Percentiles rank a stretch among this genome's conserved stretches.
Conservation (phyloP, 495 filamentous ascomycete species). For the Apiosordaria backusii region DNA sequence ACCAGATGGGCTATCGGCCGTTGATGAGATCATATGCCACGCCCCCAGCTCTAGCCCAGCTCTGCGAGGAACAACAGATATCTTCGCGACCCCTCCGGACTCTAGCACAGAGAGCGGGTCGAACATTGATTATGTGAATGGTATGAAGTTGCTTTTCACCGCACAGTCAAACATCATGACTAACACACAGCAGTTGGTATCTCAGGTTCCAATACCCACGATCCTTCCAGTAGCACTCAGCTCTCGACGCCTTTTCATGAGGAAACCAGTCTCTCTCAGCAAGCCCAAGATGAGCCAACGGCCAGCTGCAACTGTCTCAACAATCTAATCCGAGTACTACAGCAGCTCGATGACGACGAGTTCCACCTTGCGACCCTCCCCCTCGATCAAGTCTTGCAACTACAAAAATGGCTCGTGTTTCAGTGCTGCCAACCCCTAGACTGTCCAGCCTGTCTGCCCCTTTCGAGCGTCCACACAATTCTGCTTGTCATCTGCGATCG, state of each 20-base stretch:
- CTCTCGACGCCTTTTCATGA: not conserved
- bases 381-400: constrained; percentile 14
- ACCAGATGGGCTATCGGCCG: not conserved
- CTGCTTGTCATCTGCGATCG: constrained; percentile 18
- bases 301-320: constrained; percentile 9
- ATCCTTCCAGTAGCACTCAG: not conserved
- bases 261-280: not conserved
- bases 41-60: too few relatives aligned
- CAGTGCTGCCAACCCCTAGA: constrained; percentile 17
- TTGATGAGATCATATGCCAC: too few relatives aligned
- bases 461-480: constrained; percentile 9
- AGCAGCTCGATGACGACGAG: constrained; percentile 18
- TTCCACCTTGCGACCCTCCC: constrained; percentile 15
- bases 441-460: constrained; percentile 9
- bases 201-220: not conserved
- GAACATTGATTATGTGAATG: too few relatives aligned
- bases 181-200: not conserved
- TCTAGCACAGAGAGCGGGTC: too few relatives aligned
- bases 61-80: too few relatives aligned
- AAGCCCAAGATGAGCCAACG: too few relatives aligned
- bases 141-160: too few relatives aligned
- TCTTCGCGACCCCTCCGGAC: too few relatives aligned
- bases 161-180: not conserved
- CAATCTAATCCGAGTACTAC: constrained; percentile 11
- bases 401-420: constrained; percentile 18